Evolutionary conservation across 805 yeast genomes (phyloP).

Genomic region (Kazachstania taianensis): DNA sequence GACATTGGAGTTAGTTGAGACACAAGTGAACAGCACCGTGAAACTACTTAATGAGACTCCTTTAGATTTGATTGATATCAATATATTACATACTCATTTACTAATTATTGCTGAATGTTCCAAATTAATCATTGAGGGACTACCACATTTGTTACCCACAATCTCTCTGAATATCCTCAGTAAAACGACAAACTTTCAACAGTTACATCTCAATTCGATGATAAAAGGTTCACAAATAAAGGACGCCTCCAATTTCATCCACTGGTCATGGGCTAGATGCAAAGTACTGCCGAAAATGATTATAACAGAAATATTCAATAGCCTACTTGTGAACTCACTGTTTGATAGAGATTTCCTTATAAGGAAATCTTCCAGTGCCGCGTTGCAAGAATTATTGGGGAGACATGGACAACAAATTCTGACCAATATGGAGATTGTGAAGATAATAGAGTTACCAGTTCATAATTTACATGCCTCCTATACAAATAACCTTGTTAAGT

Average conservation of each 20-base stretch:
- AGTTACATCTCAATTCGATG: conserved; percentile 36
- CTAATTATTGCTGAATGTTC: conserved; percentile 29
- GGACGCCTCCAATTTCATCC: conserved; percentile 74
- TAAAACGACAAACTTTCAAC: conserved; percentile 46
- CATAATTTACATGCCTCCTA: conserved; percentile 37
- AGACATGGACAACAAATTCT: conserved; percentile 35
- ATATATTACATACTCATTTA: conserved; percentile 29
- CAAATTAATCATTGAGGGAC: conserved; percentile 10
- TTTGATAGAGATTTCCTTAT: conserved; percentile 68
- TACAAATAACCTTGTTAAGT: conserved; percentile 26
- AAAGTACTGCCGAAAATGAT: conserved; percentile 2
- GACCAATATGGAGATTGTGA: conserved; percentile 29
- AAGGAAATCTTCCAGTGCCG: conserved; percentile 77
- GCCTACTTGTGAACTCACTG: conserved; percentile 42
- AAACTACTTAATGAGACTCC: conserved; percentile 5
- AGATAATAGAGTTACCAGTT: conserved; percentile 51
- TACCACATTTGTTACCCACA: conserved; percentile 5
- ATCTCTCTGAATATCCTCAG: conserved; percentile 29
- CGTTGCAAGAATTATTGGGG: conserved; percentile 78
- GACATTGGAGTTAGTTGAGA: conserved; percentile 18
- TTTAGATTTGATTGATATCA: conserved; percentile 20
- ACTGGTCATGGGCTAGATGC: conserved; percentile 63
- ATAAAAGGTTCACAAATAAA: conserved; percentile 60
- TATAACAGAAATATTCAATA: conserved; percentile 23
- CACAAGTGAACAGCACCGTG: conserved; percentile 22